Conservation (phyloP, 495 filamentous ascomycete species). For the Penicillium robsamsonii region DNA sequence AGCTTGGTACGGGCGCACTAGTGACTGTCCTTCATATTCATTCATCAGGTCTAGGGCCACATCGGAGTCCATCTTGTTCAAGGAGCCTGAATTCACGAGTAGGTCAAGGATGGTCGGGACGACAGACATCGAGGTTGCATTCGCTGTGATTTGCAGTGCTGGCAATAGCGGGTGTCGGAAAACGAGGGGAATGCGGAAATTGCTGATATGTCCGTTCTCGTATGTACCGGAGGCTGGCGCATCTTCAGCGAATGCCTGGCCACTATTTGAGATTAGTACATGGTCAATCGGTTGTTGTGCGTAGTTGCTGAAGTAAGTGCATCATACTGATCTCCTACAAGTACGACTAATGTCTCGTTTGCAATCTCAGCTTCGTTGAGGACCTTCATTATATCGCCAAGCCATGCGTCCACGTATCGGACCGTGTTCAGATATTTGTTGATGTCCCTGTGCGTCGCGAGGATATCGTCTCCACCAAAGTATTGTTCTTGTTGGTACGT, state of each 20-base stretch:
- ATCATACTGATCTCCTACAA: slow-evolving; percentile 48
- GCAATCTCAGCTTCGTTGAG: slow-evolving; percentile 42
- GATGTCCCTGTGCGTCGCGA: slow-evolving; percentile 24
- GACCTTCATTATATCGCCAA: slow-evolving; percentile 35
- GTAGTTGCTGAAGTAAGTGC: neutral
- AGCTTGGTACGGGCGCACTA: slow-evolving; percentile 40
- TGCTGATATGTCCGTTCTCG: slow-evolving; percentile 46
- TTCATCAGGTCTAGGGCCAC: slow-evolving; percentile 37
- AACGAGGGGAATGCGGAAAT: slow-evolving; percentile 43
- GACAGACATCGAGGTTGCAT: slow-evolving; percentile 43
- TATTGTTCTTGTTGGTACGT: slow-evolving; percentile 29
- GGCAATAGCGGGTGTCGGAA: slow-evolving; percentile 46
- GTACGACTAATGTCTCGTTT: slow-evolving; percentile 44
- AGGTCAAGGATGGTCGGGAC: slow-evolving; percentile 48
- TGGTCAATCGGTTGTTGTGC: neutral
- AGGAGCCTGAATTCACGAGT: slow-evolving; percentile 39
- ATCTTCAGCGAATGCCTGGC: slow-evolving; percentile 41
- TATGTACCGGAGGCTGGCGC: slow-evolving; percentile 39
- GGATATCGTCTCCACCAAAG: slow-evolving; percentile 18
- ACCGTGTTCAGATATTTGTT: slow-evolving; percentile 45
- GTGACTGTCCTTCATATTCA: slow-evolving; percentile 47
- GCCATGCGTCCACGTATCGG: slow-evolving; percentile 43
- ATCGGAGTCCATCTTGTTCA: slow-evolving; percentile 28
- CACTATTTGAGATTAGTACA: slow-evolving; percentile 18
- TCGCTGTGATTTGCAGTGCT: slow-evolving; percentile 37